Conservation (phyloP, 2,329 filamentous ascomycete species). For the Diaporthe amygdali region DNA sequence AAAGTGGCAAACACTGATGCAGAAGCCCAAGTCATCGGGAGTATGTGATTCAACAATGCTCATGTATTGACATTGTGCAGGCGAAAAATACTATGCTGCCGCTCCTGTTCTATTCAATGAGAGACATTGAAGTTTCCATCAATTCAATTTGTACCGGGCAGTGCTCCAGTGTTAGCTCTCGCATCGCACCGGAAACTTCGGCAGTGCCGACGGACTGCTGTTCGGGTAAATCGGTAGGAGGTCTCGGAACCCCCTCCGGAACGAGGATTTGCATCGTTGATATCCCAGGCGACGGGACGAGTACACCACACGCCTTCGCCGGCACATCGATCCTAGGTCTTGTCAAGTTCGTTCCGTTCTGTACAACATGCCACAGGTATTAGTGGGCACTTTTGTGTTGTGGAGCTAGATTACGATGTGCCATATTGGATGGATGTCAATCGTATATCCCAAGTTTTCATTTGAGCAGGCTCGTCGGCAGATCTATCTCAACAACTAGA, state of each 20-base stretch:
- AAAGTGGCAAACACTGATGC: no score
- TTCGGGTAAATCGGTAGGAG: background rate
- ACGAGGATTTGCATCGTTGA: background rate
- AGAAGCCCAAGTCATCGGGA: no score
- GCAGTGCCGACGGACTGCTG: background rate
- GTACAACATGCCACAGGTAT: background rate
- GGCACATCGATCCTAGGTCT: background rate
- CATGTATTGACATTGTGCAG: background rate
- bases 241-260: background rate
- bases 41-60: background rate
- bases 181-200: background rate
- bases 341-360: background rate
- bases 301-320: background rate
- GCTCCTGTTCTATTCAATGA: background rate
- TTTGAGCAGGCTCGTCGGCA: no score
- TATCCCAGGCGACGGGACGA: background rate
- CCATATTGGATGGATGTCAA: no score
- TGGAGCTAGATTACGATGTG: no score
- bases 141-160: background rate
- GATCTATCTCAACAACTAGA: no score
- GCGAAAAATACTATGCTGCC: background rate
- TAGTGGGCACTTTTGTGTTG: background rate
- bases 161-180: background rate
- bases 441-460: no score
- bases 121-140: background rate